These are phyloP conservation scores for Tylopilus subfusipes DNA, from an alignment of 768 basidiomycete species.

Conservation along the genomic window DNA sequence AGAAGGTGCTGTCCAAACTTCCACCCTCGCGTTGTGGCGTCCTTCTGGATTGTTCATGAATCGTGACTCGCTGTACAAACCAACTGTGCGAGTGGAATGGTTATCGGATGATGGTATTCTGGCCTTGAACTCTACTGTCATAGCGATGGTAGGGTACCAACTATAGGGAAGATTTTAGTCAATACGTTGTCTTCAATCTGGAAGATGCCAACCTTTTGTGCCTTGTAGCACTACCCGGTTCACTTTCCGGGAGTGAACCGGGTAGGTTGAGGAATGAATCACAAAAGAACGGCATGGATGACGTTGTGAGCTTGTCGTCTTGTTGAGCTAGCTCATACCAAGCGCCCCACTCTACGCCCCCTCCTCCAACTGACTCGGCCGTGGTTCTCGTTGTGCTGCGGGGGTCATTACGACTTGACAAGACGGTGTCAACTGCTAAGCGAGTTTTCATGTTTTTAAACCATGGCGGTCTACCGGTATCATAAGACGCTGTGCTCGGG, in stretches of 20 bases:
- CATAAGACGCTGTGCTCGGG: slow-evolving; percentile 39
- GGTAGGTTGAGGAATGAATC: slow-evolving; percentile 51
- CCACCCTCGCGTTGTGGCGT: slow-evolving; percentile 56
- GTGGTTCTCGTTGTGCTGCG: slow-evolving; percentile 38
- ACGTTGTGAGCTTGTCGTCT: slow-evolving; percentile 44
- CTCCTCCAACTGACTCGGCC: slow-evolving; percentile 44
- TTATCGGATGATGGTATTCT: slow-evolving; percentile 46
- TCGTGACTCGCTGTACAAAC: slow-evolving; percentile 48
- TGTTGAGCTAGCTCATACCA: slow-evolving; percentile 47
- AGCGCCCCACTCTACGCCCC: slow-evolving; percentile 54
- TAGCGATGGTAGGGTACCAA: slow-evolving; percentile 62
- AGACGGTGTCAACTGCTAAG: slow-evolving; percentile 40
- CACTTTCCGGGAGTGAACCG: slow-evolving; percentile 43
- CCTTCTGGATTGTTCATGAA: slow-evolving; percentile 54
- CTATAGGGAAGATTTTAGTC: slow-evolving; percentile 26
- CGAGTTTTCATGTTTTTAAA: slow-evolving; percentile 34
- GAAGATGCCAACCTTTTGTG: slow-evolving; percentile 12
- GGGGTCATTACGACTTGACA: slow-evolving; percentile 38
- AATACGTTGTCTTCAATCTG: not conserved
- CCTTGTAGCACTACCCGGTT: slow-evolving; percentile 31
- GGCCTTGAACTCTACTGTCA: slow-evolving; percentile 61
- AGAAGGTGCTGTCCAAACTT: slow-evolving; percentile 64
- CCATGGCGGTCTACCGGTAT: slow-evolving; percentile 31
- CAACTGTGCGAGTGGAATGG: slow-evolving; percentile 52
- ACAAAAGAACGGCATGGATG: slow-evolving; percentile 53